Evolutionary conservation across 2,329 filamentous ascomycete genomes (phyloP).

Genomic region (Monascus ruber): DNA sequence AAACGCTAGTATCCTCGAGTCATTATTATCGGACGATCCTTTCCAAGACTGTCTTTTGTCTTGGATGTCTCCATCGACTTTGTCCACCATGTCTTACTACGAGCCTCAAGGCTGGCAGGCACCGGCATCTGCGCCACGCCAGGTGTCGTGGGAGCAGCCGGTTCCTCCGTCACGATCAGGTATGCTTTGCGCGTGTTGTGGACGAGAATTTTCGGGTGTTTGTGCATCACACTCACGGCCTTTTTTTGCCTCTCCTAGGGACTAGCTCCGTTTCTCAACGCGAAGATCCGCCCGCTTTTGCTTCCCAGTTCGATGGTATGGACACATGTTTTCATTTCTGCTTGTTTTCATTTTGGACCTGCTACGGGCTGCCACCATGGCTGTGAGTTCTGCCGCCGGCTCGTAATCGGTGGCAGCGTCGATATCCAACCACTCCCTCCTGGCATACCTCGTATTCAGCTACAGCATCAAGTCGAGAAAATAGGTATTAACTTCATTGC

Average conservation of each 20-base stretch:
- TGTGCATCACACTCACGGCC: constrained; percentile 9
- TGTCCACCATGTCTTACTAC: constrained; percentile 48
- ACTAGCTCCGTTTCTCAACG: constrained; percentile 62
- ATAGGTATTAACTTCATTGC: constrained; percentile 14
- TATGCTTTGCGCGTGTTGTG: constrained; percentile 28
- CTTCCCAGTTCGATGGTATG: constrained; percentile 82
- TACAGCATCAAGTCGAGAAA: background rate
- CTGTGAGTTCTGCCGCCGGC: background rate
- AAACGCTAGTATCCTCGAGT: background rate
- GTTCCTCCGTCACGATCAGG: constrained; percentile 61
- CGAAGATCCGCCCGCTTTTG: constrained; percentile 69
- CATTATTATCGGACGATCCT: background rate
- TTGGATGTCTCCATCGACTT: too few species aligned
- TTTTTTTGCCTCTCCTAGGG: constrained; percentile 37
- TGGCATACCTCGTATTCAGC: too few species aligned
- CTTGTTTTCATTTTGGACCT: background rate
- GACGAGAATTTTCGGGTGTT: constrained; percentile 2
- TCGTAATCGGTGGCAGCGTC: too few species aligned
- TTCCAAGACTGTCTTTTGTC: too few species aligned
- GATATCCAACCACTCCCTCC: too few species aligned
- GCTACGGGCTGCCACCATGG: background rate
- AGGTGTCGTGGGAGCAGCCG: constrained; percentile 62
- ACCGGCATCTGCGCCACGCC: constrained; percentile 38
- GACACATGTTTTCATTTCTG: constrained; percentile 14
- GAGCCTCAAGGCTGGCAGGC: constrained; percentile 55